phyloP scores from a whole-genome alignment of 768 basidiomycete species.

The Calvatia gigantea region DNA sequence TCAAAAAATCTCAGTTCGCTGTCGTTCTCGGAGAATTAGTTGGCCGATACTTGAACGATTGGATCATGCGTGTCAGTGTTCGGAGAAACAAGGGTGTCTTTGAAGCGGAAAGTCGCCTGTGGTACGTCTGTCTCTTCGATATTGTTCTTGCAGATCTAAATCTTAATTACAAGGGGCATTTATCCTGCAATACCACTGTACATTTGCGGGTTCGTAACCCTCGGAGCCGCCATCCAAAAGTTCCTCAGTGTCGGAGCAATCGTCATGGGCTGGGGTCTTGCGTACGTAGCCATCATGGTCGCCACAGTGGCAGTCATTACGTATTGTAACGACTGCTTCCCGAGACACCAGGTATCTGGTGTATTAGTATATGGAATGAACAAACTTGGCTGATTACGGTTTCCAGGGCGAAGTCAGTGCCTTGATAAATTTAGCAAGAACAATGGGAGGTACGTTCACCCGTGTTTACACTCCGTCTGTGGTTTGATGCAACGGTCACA shows the following conservation, averaged over 20 bases:
- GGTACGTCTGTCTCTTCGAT: conserved; percentile 27
- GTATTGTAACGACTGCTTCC: too few relatives aligned
- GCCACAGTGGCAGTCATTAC: conserved; percentile 49
- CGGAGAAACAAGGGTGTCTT: conserved; percentile 34
- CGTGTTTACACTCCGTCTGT: not conserved
- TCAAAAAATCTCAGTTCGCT: conserved; percentile 25
- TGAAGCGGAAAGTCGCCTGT: conserved; percentile 44
- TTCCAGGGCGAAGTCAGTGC: conserved; percentile 52
- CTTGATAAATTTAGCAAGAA: conserved; percentile 49
- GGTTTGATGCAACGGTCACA: not conserved
- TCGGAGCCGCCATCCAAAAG: conserved; percentile 48
- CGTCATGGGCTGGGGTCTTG: conserved; percentile 60
- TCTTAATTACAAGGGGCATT: conserved; percentile 35
- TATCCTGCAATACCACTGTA: conserved; percentile 54
- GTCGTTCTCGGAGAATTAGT: conserved; percentile 32
- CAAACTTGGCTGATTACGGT: not conserved
- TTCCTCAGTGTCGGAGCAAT: conserved; percentile 43
- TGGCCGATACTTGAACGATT: conserved; percentile 34
- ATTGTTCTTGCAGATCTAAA: too few relatives aligned
- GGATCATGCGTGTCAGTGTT: conserved; percentile 26
- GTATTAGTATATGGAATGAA: not conserved
- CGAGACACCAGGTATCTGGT: conserved; percentile 30
- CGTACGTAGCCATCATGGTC: conserved; percentile 45
- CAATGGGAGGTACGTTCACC: conserved; percentile 36
- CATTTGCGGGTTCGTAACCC: conserved; percentile 46